Conservation (phyloP, 108 stramenopile genomes). For the Nitzschia inconspicua region DNA sequence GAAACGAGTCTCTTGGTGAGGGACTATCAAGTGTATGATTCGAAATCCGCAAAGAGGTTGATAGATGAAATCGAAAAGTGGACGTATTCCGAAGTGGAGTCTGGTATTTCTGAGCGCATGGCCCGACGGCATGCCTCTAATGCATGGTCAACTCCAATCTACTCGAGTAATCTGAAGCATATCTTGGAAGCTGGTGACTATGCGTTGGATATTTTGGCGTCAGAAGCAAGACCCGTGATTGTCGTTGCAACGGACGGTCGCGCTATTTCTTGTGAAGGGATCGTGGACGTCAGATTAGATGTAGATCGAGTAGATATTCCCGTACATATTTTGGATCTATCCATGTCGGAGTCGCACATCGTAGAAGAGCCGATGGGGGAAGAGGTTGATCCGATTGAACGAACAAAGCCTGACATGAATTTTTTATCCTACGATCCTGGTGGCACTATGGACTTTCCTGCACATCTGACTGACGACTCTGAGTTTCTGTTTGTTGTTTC, state of each 20-base stretch:
- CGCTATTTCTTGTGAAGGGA: conserved; percentile 61
- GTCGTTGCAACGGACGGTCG: conserved; percentile 70
- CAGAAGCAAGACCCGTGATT: conserved; percentile 61
- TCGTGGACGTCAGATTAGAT: conserved; percentile 53
- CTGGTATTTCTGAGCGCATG: conserved; percentile 61
- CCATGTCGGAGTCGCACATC: conserved; percentile 24
- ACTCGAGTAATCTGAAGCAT: conserved; percentile 59
- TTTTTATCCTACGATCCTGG: conserved; percentile 41
- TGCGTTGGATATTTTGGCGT: conserved; percentile 58
- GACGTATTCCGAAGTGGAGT: conserved; percentile 69
- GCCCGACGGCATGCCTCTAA: conserved; percentile 18
- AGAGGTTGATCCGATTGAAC: neutral
- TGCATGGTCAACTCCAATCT: conserved; percentile 33
- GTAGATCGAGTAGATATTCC: conserved; percentile 63
- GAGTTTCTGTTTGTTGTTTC: conserved; percentile 47
- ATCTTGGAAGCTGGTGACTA: conserved; percentile 74
- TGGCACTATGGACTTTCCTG: conserved; percentile 40
- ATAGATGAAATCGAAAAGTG: conserved; percentile 54
- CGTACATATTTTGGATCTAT: conserved; percentile 62
- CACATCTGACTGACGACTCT: conserved; percentile 62
- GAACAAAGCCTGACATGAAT: conserved; percentile 19
- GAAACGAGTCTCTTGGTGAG: conserved; percentile 65
- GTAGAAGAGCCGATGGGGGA: neutral
- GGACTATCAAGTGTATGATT: conserved; percentile 65
- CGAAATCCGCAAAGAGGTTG: conserved; percentile 43